A percentile compares a stretch with the other conserved stretches of the same genome.
phyloP scores from a whole-genome alignment of 768 basidiomycete species.

The Leccinum pellstonianum region DNA sequence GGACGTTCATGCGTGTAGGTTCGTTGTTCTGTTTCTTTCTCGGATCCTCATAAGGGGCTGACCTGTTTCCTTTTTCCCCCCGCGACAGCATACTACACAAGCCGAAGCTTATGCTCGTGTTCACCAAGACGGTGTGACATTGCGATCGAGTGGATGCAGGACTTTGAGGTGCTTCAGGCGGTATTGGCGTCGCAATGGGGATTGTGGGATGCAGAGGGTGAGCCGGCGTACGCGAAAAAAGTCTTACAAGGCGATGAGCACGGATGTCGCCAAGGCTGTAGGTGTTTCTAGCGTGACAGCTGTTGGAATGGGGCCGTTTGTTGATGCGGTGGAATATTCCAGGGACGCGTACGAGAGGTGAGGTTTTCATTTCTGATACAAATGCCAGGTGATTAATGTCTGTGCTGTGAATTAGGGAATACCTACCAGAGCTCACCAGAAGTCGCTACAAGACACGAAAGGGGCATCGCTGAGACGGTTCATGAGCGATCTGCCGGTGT shows the following conservation, averaged over 20 bases:
- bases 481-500: too few species aligned
- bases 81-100: conserved; percentile 89
- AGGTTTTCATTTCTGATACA: conserved; percentile 25
- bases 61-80: neutral
- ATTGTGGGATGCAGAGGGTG: conserved; percentile 74
- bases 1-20: conserved; percentile 99
- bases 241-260: conserved; percentile 70
- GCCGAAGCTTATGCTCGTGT: conserved; percentile 52
- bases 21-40: conserved; percentile 2
- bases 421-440: too few species aligned
- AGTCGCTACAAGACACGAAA: too few species aligned
- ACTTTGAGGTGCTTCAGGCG: conserved; percentile 64
- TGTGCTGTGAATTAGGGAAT: too few species aligned
- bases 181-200: conserved; percentile 74
- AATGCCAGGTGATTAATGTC: too few species aligned
- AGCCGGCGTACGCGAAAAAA: conserved; percentile 98
- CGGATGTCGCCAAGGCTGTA: conserved; percentile 65
- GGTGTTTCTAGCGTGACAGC: conserved; percentile 96
- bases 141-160: too few species aligned
- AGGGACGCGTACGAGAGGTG: conserved; percentile 87
- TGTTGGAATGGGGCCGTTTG: conserved; percentile 61
- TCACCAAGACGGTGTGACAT: too few species aligned
- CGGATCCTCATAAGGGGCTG: neutral
- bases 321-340: conserved; percentile 86
- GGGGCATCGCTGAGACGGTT: too few species aligned